Evolutionary conservation across 1,139 yeast genomes (phyloP), one percentile per base, ranked within the genome.

Genomic region (Candida glucosophila): DNA sequence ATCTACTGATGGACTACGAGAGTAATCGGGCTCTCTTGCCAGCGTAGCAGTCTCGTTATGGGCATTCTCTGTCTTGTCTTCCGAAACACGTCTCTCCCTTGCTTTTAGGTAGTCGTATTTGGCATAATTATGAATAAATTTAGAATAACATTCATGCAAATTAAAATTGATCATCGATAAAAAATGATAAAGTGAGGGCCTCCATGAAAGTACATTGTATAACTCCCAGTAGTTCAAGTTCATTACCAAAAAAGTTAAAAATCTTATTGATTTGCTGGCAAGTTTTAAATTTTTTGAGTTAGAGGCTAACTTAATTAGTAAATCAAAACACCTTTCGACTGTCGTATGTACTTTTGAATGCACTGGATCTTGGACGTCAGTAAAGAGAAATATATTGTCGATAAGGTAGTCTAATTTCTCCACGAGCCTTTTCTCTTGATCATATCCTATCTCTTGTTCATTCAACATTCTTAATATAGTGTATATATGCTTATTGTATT

Each of bases 161-260:
- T 64, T 65, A 33, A 59, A 58, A 15, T 58, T 52, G 16, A 64
- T 61, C 10, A 64, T 41, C 5, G 42, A 38, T 21, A 64, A 41
- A 29, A 64, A 64, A 32, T 58, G 67, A 35, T 58, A 62, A 11
- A 64, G 55, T 6, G 64, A 55, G 2, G 71, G 70, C 31, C 61
- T 61, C 66, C 67, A 60, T 11, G 44, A 44, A 14, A 64, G 47
- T 18, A 64, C 43, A 30, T 61, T 63, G 37, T 61, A 63, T 13
- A 63, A 36, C 34, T 64, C 70, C 71, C 71, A 64, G 39, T 64
- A 64, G 35, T 61, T 64, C 25, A 62, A 41, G 24, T 42, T 40
- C 67, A 61, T 58, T 13, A 62, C 39, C 2, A 62, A 46, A 6
- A 45, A 44, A 6, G 70, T 61, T 29, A 64, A 44, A 31, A 61